Evolutionary conservation across 306 rosid species (phyloP), one percentile per base, ranked within the genome.

Genomic region (Vigna trinervia): DNA sequence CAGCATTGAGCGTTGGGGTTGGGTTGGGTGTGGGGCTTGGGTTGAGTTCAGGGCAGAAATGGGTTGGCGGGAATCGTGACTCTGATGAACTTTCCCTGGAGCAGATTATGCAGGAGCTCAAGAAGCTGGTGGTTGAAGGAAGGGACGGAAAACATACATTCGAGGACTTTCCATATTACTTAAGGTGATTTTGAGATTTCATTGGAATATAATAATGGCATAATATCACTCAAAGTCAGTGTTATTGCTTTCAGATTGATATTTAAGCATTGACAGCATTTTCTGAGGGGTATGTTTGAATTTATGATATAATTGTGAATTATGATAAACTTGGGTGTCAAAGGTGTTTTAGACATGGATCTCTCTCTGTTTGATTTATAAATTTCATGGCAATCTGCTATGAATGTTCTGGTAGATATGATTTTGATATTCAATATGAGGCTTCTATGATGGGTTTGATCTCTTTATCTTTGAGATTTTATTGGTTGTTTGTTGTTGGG

Each of bases 1-100:
- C 98, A 63, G 97, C 97, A 84, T 83, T 95, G 92, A 86, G 98
- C 68, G 98, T 90, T 53, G 98, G 98, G 75, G 95, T 92, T 75
- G 98, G 98, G 41, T 88, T 94, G 19, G 98, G 98, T 69, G 96
- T 92, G 36, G 97, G 98, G 64, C 85, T 95, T 69, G 94, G 96
- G 19, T 84, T 92, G 80, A 89, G 97, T 58, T 87, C 97, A 2
- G 97, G 93, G 54, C 88, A 87, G 58, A 95, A 88, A 79, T 95
- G 98, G 98, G 91, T 95, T 32, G 92, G 86, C 28, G 97, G 92
- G 56, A 81, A 78, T 56, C 71, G 69, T 65, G 81, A 85, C 38
- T 74, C 86, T 28, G 88, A 85, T 69, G 94, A 90, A 83, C 75
- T 92, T 77, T 84, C 92, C 36, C 88, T 58, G 12, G 96, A 90